Evolutionary conservation across 768 basidiomycete genomes (phyloP), one percentile per base, ranked within the genome.

Genomic region (Hemileccinum impolitum): DNA sequence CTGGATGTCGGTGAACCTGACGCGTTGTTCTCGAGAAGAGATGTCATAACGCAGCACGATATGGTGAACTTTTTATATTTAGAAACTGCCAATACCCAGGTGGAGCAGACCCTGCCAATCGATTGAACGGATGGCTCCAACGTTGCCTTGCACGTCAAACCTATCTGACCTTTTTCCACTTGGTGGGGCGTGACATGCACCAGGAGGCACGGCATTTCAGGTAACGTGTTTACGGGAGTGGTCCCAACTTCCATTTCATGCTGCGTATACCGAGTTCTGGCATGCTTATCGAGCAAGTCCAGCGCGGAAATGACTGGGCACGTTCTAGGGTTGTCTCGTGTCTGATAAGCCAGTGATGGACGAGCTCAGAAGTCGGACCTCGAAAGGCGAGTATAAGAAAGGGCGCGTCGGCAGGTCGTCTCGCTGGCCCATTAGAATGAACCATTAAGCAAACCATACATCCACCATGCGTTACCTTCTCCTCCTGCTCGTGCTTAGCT

Each of bases 361-460:
- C 32, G 39, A 23, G 25, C 36, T 23, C 35, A 28, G 38, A 25
- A 19, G 19, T 55, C 62, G 62, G 61, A 62, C 48, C 51, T 52
- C 48, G 56, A 62, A 62, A 47, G 59, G 31, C 37, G 12, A 6
- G 52, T 65, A 63, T 63, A 63, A 64, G 60, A 65, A 23, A 19
- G 48, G 43, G 36, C 25, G 41, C 45, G 43, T 21, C 10, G 21
- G 25, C 17, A 34, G 38, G 43, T 14, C 23, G 50, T 49, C 26
- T 48, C 45, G 39, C 30, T 35, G 63, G 62, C 61, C 62, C 62
- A 62, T 41, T 51, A 64, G 54, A 65, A 63, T 63, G 61, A 62
- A 62, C 51, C 26, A 56, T 53, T 64, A 54, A 50, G 53, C 43
- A 63, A 52, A 43, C 46, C 36, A 36, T 28, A 50, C 43, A 39